Conservation (phyloP, 441 rosid species). For the Capsella rubella region DNA sequence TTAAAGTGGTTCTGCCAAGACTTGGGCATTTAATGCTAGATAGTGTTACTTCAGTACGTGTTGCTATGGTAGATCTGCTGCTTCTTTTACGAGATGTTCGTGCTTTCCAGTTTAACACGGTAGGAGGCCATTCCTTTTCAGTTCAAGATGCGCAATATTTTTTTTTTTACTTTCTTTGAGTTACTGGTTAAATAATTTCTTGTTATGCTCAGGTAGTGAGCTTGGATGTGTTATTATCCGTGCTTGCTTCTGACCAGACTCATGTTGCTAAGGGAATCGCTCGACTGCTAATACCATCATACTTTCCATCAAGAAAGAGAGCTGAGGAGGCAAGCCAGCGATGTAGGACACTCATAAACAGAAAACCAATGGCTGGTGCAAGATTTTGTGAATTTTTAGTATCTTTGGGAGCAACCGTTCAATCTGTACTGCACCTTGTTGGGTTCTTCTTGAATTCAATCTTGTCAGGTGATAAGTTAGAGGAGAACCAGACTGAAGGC, state of each 20-base stretch:
- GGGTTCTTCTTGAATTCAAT: constrained; percentile 61
- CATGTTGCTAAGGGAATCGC: constrained; percentile 82
- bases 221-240: constrained; percentile 67
- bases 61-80: constrained; percentile 82
- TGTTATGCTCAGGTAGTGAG: constrained; percentile 68
- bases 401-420: constrained; percentile 67
- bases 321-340: constrained; percentile 85
- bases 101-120: constrained; percentile 88
- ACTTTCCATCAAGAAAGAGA: constrained; percentile 79
- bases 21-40: constrained; percentile 78
- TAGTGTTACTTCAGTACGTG: constrained; percentile 62
- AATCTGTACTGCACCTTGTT: constrained; percentile 72
- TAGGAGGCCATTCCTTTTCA: constrained; percentile 41
- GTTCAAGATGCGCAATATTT: constrained; percentile 16
- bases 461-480: constrained; percentile 56
- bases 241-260: constrained; percentile 76
- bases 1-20: constrained; percentile 89
- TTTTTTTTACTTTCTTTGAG: background rate
- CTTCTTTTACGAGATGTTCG: constrained; percentile 73
- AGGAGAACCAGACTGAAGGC: constrained; percentile 73
- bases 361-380: constrained; percentile 90
- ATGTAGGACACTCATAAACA: constrained; percentile 78
- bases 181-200: constrained; percentile 38
- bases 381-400: constrained; percentile 85
- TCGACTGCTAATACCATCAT: constrained; percentile 81